phyloP scores from a whole-genome alignment of 257 asterid genomes.

The Nemophila menziesii region DNA sequence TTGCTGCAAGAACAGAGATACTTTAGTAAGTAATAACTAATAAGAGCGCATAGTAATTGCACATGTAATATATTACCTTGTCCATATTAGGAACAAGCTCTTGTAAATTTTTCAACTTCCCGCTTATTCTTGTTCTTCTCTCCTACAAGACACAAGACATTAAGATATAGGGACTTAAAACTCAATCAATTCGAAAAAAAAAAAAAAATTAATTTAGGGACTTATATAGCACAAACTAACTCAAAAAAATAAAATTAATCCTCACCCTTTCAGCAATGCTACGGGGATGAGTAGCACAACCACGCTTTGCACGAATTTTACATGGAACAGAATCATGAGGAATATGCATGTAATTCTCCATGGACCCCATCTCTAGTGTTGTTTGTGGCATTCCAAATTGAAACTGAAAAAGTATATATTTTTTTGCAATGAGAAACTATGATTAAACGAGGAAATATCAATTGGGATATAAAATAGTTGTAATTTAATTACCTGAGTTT shows the following conservation, averaged over 20 bases:
- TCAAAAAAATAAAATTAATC: background rate
- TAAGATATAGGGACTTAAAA: background rate
- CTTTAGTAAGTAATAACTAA: background rate
- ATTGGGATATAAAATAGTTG: background rate
- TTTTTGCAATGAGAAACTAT: background rate
- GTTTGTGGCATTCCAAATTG: conserved; percentile 60
- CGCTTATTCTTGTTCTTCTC: conserved; percentile 88
- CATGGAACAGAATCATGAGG: conserved; percentile 82
- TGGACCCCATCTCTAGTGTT: conserved; percentile 44
- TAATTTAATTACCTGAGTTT: conserved; percentile 44
- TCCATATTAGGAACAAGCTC: conserved; percentile 98
- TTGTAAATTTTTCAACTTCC: conserved; percentile 71
- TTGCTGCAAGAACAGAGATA: conserved; percentile 52
- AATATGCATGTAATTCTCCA: conserved; percentile 62
- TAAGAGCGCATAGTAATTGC: too few species aligned
- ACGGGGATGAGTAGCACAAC: conserved; percentile 92
- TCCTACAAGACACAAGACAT: conserved; percentile 29
- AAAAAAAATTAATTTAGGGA: background rate
- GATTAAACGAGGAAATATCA: too few species aligned
- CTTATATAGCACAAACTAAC: background rate
- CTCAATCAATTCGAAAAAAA: background rate
- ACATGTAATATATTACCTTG: conserved; percentile 33
- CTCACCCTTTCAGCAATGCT: conserved; percentile 86
- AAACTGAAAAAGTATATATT: conserved; percentile 26
- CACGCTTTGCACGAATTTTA: conserved; percentile 89